Evolutionary conservation across 2,329 filamentous ascomycete species (phyloP).

Genomic region (Talaromyces sp.): DNA sequence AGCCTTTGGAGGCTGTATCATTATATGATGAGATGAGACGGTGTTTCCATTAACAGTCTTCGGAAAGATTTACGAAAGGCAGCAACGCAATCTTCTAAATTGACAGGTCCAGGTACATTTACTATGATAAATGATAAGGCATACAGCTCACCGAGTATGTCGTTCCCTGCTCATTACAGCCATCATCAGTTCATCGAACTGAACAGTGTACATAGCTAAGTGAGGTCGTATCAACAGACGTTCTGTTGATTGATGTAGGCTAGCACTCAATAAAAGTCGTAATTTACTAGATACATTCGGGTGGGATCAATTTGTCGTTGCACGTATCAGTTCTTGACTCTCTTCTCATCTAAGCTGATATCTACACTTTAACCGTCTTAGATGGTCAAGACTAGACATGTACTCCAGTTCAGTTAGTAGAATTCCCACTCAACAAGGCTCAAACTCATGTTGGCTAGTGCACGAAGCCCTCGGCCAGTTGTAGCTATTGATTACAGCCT

Average conservation of each 20-base stretch:
- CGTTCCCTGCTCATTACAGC: neutral
- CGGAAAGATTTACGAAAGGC: neutral
- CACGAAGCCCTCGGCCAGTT: too few species aligned
- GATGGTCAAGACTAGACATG: too few species aligned
- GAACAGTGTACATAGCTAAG: neutral
- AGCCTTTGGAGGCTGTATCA: constrained; percentile 55
- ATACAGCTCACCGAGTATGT: neutral
- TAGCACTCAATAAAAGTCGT: neutral
- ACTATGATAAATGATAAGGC: too few species aligned
- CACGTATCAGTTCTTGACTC: too few species aligned
- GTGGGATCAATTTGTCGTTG: neutral
- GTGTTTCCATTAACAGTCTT: neutral
- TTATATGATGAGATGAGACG: constrained; percentile 43
- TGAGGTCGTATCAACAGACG: neutral
- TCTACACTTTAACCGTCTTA: too few species aligned
- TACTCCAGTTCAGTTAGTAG: too few species aligned
- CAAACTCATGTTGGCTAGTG: too few species aligned
- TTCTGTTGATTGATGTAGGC: neutral
- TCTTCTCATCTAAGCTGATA: too few species aligned
- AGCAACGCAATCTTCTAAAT: neutral
- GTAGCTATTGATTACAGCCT: too few species aligned
- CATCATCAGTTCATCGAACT: neutral
- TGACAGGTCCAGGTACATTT: too few species aligned
- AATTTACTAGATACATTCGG: neutral
- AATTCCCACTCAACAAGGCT: too few species aligned